These are phyloP conservation scores for Salix udensis DNA, from an alignment of 345 rosid species.

Conservation along the genomic window DNA sequence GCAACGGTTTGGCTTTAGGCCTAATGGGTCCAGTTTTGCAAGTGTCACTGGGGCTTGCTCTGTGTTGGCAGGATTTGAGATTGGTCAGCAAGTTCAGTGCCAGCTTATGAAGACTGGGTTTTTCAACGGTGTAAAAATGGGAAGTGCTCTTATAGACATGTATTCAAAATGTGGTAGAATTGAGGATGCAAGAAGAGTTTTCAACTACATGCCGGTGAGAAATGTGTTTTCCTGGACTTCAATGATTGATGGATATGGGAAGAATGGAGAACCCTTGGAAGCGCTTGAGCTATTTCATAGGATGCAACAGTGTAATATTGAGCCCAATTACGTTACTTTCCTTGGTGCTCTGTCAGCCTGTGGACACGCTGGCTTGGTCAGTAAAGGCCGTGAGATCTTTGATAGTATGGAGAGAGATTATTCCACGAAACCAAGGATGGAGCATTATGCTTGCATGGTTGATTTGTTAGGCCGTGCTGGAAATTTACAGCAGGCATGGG, in stretches of 20 bases:
- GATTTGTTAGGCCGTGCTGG: conserved; percentile 89
- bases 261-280: conserved; percentile 65
- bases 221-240: conserved; percentile 94
- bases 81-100: conserved; percentile 69
- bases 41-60: conserved; percentile 88
- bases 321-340: conserved; percentile 77
- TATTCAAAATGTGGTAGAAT: conserved; percentile 78
- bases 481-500: conserved; percentile 55
- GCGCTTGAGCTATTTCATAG: conserved; percentile 62
- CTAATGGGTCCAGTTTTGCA: conserved; percentile 69
- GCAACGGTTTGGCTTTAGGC: conserved; percentile 58
- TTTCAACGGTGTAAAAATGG: conserved; percentile 53
- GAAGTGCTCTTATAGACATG: conserved; percentile 91
- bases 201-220: conserved; percentile 56
- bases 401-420: conserved; percentile 73
- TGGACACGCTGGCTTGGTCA: conserved; percentile 74
- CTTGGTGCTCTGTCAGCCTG: conserved; percentile 87
- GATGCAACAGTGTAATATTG: conserved; percentile 46
- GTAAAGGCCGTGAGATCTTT: conserved; percentile 64
- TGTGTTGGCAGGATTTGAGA: conserved; percentile 49
- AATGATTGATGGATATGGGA: conserved; percentile 95
- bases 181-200: conserved; percentile 55
- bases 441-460: conserved; percentile 91
- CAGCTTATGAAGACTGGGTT: conserved; percentile 61
- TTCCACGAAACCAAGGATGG: conserved; percentile 67